Evolutionary conservation across 306 rosid genomes (phyloP).

Genomic region (Quercus glauca): DNA sequence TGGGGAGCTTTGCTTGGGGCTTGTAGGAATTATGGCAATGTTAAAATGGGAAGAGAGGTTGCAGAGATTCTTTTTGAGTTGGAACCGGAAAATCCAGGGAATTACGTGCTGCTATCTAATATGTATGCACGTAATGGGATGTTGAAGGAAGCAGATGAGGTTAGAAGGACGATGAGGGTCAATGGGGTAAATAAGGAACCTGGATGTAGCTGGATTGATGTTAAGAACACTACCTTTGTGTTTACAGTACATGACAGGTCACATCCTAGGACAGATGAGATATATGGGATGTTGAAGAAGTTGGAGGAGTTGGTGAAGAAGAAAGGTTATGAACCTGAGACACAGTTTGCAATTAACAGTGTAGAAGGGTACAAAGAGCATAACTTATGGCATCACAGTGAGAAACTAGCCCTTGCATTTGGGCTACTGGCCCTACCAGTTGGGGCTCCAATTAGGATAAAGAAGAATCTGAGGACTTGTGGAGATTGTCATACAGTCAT

Average conservation of each 20-base stretch:
- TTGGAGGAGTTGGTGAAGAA: conserved; percentile 41
- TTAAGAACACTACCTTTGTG: conserved; percentile 43
- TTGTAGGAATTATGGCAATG: conserved; percentile 45
- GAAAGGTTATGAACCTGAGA: conserved; percentile 48
- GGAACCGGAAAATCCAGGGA: conserved; percentile 69
- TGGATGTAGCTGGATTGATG: conserved; percentile 64
- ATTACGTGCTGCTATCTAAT: conserved; percentile 49
- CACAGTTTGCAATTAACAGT: conserved; percentile 45
- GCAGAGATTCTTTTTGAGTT: conserved; percentile 50
- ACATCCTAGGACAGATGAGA: conserved; percentile 47
- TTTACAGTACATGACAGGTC: conserved; percentile 54
- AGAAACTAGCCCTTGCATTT: conserved; percentile 59
- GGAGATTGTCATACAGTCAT: conserved; percentile 51
- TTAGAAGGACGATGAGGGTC: conserved; percentile 52
- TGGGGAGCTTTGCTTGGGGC: conserved; percentile 71
- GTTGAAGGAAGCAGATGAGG: conserved; percentile 51
- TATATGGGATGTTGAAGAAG: conserved; percentile 42
- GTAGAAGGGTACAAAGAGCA: conserved; percentile 48
- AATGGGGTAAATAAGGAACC: conserved; percentile 49
- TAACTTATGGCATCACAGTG: conserved; percentile 51
- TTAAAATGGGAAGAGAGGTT: conserved; percentile 58
- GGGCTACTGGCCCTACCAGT: conserved; percentile 53
- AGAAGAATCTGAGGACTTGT: conserved; percentile 55
- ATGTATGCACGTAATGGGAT: conserved; percentile 44
- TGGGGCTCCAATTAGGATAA: conserved; percentile 50